Conservation (phyloP, 257 asterid species). For the Ilex asprella region DNA sequence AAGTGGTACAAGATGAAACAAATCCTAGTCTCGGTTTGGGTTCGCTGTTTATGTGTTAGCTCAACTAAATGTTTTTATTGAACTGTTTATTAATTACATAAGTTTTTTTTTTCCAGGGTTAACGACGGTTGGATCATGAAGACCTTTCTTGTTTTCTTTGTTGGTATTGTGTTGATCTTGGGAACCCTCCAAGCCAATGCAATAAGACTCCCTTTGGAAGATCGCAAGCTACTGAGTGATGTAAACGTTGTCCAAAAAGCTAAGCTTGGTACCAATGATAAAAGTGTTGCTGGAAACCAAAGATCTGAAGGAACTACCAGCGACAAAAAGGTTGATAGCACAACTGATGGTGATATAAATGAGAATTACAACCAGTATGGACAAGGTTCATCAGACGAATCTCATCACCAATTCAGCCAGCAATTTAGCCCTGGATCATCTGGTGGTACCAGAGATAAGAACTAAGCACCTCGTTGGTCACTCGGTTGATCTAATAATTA, state of each 20-base stretch:
- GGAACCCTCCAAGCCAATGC: constrained; percentile 14
- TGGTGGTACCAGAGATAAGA: too few relatives aligned
- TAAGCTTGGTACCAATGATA: too few relatives aligned
- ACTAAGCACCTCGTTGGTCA: too few relatives aligned
- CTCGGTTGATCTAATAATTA: too few relatives aligned
- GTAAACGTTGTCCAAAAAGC: background rate
- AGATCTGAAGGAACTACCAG: background rate
- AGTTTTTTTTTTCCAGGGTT: constrained; percentile 3
- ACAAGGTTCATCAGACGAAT: background rate
- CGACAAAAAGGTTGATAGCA: background rate
- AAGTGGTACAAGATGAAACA: too few relatives aligned
- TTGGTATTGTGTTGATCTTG: constrained; percentile 12
- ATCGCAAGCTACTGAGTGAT: constrained; percentile 11
- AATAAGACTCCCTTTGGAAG: background rate
- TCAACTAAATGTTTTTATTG: too few relatives aligned
- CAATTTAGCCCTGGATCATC: background rate
- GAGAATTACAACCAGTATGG: too few relatives aligned
- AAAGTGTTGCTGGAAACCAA: background rate
- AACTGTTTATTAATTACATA: too few relatives aligned
- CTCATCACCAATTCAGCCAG: constrained; percentile 18
- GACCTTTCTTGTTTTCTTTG: constrained; percentile 5
- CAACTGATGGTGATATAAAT: background rate
- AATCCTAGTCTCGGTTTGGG: too few relatives aligned
- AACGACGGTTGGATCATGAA: constrained; percentile 10
- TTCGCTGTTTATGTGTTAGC: too few relatives aligned